These are phyloP conservation scores for Rubus parviflorus DNA, from an alignment of 306 rosid species.

Conservation along the genomic window DNA sequence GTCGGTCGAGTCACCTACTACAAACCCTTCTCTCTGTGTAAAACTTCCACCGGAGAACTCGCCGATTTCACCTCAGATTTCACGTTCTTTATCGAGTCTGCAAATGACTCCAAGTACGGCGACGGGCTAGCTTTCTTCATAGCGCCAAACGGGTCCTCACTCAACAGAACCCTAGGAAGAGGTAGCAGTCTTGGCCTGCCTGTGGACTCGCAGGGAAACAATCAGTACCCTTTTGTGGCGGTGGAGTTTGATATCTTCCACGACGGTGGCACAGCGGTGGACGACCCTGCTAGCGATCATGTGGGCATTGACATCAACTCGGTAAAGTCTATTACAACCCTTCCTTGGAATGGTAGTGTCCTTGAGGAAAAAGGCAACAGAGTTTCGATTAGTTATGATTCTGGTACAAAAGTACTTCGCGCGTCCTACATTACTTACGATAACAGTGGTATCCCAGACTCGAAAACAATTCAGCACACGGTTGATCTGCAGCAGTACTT, in stretches of 20 bases:
- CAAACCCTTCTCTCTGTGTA: slow-evolving; percentile 23
- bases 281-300: slow-evolving; percentile 17
- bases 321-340: slow-evolving; percentile 9
- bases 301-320: slow-evolving; percentile 33
- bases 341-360: slow-evolving; percentile 24
- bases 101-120: fast-evolving
- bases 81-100: slow-evolving; percentile 22
- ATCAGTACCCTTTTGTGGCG: slow-evolving; percentile 31
- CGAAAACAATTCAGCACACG: neutral
- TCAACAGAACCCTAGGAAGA: neutral
- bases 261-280: neutral
- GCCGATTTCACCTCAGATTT: slow-evolving; percentile 45
- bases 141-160: slow-evolving; percentile 21
- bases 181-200: slow-evolving; percentile 43
- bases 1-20: slow-evolving; percentile 30
- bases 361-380: slow-evolving; percentile 10
- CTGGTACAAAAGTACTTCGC: slow-evolving; percentile 25
- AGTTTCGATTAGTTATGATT: slow-evolving; percentile 29
- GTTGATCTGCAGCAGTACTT: slow-evolving; percentile 16
- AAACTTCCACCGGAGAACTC: slow-evolving; percentile 25
- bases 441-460: neutral
- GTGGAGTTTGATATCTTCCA: slow-evolving; percentile 40
- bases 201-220: neutral
- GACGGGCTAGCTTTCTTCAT: slow-evolving; percentile 45
- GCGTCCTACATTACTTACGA: slow-evolving; percentile 14